Conservation (phyloP, 2,329 filamentous ascomycete genomes). For the Microascus cirrosus region DNA sequence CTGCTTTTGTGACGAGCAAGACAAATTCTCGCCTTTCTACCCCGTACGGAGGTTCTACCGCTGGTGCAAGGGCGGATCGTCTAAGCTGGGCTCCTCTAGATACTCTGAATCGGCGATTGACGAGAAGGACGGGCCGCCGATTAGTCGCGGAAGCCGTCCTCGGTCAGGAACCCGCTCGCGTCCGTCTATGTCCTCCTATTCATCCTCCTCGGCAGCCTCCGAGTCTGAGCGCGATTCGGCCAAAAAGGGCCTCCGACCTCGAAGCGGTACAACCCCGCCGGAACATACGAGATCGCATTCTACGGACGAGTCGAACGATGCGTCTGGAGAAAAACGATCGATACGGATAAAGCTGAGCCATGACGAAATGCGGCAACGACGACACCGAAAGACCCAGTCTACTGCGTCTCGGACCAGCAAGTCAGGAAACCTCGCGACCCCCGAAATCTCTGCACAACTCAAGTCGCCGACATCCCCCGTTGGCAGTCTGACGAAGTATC, state of each 20-base stretch:
- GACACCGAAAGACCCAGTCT: slow-evolving; percentile 16
- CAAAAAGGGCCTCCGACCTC: slow-evolving; percentile 7
- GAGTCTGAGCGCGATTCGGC: slow-evolving; percentile 55
- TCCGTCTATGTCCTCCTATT: slow-evolving; percentile 29
- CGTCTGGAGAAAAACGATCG: slow-evolving; percentile 38
- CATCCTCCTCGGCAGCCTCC: slow-evolving; percentile 55
- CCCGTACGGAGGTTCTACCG: slow-evolving; percentile 59
- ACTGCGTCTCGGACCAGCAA: slow-evolving; percentile 12
- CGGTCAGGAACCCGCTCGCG: slow-evolving; percentile 2
- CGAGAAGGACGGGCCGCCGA: slow-evolving; percentile 15
- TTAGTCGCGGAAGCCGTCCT: slow-evolving; percentile 9
- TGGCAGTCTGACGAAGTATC: slow-evolving; percentile 73
- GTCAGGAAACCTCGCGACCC: slow-evolving; percentile 12
- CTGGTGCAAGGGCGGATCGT: slow-evolving; percentile 23
- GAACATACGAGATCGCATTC: slow-evolving; percentile 57
- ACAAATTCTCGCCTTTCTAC: slow-evolving; percentile 65
- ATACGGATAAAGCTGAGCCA: slow-evolving; percentile 86
- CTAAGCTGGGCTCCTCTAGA: slow-evolving; percentile 26
- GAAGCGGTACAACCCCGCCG: slow-evolving; percentile 15
- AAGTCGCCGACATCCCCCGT: slow-evolving; percentile 89
- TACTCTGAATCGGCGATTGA: slow-evolving; percentile 1
- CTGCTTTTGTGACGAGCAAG: slow-evolving; percentile 72
- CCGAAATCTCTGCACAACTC: slow-evolving; percentile 62
- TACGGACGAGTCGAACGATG: neutral
- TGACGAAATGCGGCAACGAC: slow-evolving; percentile 49